These are phyloP conservation scores for Rachicladosporium sp. DNA, from an alignment of 2,329 filamentous ascomycete species.

Conservation along the genomic window DNA sequence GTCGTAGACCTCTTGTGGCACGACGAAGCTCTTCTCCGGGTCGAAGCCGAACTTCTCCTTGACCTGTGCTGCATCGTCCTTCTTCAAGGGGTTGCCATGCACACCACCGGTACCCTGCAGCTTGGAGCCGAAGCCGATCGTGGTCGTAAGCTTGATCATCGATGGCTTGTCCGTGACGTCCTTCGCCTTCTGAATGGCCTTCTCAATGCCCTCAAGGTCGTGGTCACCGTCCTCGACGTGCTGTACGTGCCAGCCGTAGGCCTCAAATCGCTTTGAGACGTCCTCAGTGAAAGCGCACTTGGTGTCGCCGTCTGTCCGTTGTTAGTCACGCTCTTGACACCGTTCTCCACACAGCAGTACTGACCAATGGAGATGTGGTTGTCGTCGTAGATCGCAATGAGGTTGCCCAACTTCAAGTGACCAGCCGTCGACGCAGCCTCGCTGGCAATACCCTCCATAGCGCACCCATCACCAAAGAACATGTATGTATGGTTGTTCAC, in stretches of 20 bases:
- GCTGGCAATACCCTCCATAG: slow-evolving; percentile 93
- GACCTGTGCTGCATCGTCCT: slow-evolving; percentile 82
- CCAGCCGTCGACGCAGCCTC: slow-evolving; percentile 89
- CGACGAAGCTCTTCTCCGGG: slow-evolving; percentile 81
- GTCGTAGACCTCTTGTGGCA: slow-evolving; percentile 92
- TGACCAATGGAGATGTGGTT: slow-evolving; percentile 83
- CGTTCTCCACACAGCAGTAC: slow-evolving; percentile 12
- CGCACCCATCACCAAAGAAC: slow-evolving; percentile 96
- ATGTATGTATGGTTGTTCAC: slow-evolving; percentile 93
- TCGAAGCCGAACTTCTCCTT: slow-evolving; percentile 96
- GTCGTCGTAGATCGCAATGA: slow-evolving; percentile 95
- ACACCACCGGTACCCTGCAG: slow-evolving; percentile 90
- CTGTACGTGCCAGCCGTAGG: slow-evolving; percentile 91
- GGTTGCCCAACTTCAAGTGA: slow-evolving; percentile 93
- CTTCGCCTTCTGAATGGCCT: slow-evolving; percentile 73
- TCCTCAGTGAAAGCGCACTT: slow-evolving; percentile 96
- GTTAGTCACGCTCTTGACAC: slow-evolving; percentile 7
- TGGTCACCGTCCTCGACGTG: slow-evolving; percentile 77
- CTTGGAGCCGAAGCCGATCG: slow-evolving; percentile 90
- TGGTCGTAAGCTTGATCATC: slow-evolving; percentile 92
- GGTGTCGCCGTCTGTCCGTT: slow-evolving; percentile 68
- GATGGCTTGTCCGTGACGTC: slow-evolving; percentile 91
- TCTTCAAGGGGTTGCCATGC: slow-evolving; percentile 91
- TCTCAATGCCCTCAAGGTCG: slow-evolving; percentile 78
- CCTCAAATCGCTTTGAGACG: slow-evolving; percentile 83